Evolutionary conservation across 352 stramenopile species (phyloP), one percentile per base, ranked within the genome.

Genomic region (Phytophthora pisi): DNA sequence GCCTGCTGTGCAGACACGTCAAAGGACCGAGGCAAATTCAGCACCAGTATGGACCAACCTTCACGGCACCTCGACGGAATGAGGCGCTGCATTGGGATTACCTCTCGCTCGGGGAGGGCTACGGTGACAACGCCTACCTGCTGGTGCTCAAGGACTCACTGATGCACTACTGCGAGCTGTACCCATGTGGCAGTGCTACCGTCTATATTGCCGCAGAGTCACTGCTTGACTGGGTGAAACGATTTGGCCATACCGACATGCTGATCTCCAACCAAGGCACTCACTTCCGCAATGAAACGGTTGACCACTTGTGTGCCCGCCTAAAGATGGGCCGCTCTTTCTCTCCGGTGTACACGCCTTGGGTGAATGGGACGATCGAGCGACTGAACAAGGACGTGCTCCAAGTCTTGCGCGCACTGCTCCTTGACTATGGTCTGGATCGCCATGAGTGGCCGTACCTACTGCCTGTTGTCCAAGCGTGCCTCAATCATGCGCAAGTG

Each of bases 71-170:
- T 8, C 43, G 28, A 30, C 31, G 65, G 2, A 72, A 68, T 47
- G 58, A 72, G 23, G 28, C 49, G 0, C 4, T 72, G 4, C 65
- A 63, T 10, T 72, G 45, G 45, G 58, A 64, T 18, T 72, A 61
- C 5, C 26, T 72, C 2, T 64, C 26, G 3, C 20, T 72, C 2
- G 65, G 65, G 0, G 7, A 20, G 7, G 38, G 38, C 38, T 45
- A 45, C n/a, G 38, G 38, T 13, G 38, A 45, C 38, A 45, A 13
- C 2, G n/a, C 16, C 38, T 45, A 45, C 38, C 38, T 45, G n/a
- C 7, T 45, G 38, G 38, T 45, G 2, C 11, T 15, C 38, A 45
- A 45, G n/a, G 13, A 20, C 38, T 13, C 10, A 15, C 16, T 45
- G 38, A 45, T 13, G 11, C 13, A 45, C n/a, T 45, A 45, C 15